Base-by-base conservation (phyloP, 2,329 filamentous ascomycete species). In the Fusarium newnesense region DNA sequence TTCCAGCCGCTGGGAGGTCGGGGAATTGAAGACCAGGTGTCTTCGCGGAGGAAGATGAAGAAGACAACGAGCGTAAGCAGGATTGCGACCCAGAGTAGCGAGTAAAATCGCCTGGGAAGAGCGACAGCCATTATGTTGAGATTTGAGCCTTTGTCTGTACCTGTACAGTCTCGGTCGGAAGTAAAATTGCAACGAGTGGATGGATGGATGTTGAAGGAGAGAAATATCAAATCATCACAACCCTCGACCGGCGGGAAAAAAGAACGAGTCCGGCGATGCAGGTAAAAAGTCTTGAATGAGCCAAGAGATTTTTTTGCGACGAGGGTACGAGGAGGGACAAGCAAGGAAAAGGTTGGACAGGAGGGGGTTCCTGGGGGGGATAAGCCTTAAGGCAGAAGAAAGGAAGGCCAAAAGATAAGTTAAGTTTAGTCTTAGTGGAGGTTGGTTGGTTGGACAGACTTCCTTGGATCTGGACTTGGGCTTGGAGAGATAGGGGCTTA, bases 11-110 rank as follows among this genome's bases (percentile, higher is more conserved):
- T 63, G 30, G 71, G 71, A 44, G 74, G 64, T 58, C 61, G 54
- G 28, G 72, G 72, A 37, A 75, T 67, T 18, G 72, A 75, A n/a
- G 72, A 70, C 72, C 72, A 75, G 34, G 67, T 72, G 28, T 75
- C 72, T 53, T 73, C 72, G 39, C 64, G 47, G 12, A 73, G 67
- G 49, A 72, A 71, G 60, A 75, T 34, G 40, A 75, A 75, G 57
- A 75, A 73, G 43, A 71, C 44, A 32, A 70, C 66, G 34, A 75
- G 60, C 36, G 64, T 60, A 52, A 75, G 59, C 9, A 75, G 52
- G 9, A 73, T 24, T n/a, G 70, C 60, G 32, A 75, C 61, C 72
- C 72, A 75, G 42, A 75, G 72, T 9, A 75, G 64, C 65, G 72
- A 75, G 40, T 73, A 73, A 18, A 75, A 75, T 24, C 72, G 72